Evolutionary conservation across 148 eudicot species (phyloP), one percentile per base, ranked within the genome.

Genomic region (Limonium bicolor): DNA sequence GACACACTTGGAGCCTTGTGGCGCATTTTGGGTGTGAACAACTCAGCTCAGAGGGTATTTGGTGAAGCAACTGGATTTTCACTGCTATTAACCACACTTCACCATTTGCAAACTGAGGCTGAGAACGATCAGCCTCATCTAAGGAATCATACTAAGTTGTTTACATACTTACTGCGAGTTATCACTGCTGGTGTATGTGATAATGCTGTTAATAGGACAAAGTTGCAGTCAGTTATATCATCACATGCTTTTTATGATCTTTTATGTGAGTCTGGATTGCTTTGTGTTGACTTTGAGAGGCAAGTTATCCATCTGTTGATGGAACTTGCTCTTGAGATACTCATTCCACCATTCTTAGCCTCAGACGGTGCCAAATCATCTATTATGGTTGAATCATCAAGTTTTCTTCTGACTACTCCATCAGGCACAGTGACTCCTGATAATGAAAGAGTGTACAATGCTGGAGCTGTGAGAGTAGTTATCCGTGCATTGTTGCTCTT

Each of bases 1-100:
- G 99, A 92, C 55, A 77, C 72, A 28, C 74, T 85, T 69, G 99
- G 88, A 47, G 77, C 94, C 49, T 30, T 92, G 50, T 92, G 99
- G 95, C 99, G 95, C 51, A 72, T 92, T 33, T 64, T 92, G 51
- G 86, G 85, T 48, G 78, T 58, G 19, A 85, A 85, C 54, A 63
- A 36, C 52, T 68, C 94, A 31, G 94, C 90, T 56, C 94, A 85
- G 64, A 76, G 85, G 69, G 80, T 81, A 51, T 92, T 85, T 70
- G 99, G 99, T 63, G 99, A 92, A 67, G 82, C 99, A 57, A 78
- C 95, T 54, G 99, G 99, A 33, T 92, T 92, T 54, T 85, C 95
- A 54, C 86, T 92, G 61, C 42, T 92, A 38, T 53, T 78, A 40
- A 92, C 99, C 41, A 86, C 94, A 8, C 78, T 92, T 39, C 85